Base-by-base conservation (phyloP, 2,329 filamentous ascomycete genomes). In the Beauveria rudraprayagi region DNA sequence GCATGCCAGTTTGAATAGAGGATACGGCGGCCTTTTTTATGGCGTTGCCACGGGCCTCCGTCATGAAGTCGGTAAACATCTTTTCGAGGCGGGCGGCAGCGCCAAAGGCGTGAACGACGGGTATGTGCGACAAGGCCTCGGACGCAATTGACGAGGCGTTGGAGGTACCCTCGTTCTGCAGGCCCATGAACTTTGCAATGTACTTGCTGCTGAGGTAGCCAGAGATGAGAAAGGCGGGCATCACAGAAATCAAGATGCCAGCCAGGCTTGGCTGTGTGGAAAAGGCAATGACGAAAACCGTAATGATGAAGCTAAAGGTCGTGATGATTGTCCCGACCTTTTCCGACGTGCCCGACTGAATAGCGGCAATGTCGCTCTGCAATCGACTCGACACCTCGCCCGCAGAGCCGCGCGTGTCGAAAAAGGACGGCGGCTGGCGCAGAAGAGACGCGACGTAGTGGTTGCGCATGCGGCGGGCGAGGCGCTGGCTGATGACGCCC, bases 281-380 rank as follows among this genome's bases (percentile, higher is more conserved):
- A 64, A 86, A 86, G 3, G 82, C 82, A 19, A 86, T 79, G 6
- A 85, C 75, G 62, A 83, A 86, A 2, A 83, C 81, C 0, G 83
- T 82, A 48, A 85, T 69, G 65, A 86, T 86, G 69, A 85, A 86
- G 1, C 81, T 81, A 11, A 82, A 66, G 40, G 78, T 82, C n/a
- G 78, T 76, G 1, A 87, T 73, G 59, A 80, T 78, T 28, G 85
- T 79, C 34, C 83, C 83, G 16, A 85, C 82, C 67, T 87, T 87
- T 71, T 86, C 84, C 2, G 80, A 82, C 0, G 83, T 85, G 19
- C 84, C 84, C 0, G 78, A 78, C 62, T 83, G 83, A 55, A 87
- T 82, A 0, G 81, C 79, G 59, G 83, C 78, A 40, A 86, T 83
- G 65, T 86, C 83, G 56, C 77, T 78, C 65, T 81, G 82, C 37